Conservation (phyloP, 306 rosid species). For the Rubus idaeus region DNA sequence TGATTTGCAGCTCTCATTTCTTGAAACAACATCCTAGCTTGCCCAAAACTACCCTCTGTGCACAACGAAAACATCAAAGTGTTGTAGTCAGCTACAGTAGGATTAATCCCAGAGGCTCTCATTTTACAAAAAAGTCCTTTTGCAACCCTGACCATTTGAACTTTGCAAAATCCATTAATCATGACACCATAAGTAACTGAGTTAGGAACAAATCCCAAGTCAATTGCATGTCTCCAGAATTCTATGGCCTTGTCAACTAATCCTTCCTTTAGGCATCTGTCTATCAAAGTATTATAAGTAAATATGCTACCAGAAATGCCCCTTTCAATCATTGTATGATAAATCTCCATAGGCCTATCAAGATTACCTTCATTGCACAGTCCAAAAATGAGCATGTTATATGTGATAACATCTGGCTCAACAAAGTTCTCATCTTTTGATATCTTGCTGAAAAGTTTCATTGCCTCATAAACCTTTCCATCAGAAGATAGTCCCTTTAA, state of each 20-base stretch:
- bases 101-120: slow-evolving; percentile 57
- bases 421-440: slow-evolving; percentile 42
- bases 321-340: slow-evolving; percentile 54
- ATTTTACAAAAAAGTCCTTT: slow-evolving; percentile 65
- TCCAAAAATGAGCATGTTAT: slow-evolving; percentile 57
- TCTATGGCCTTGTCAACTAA: slow-evolving; percentile 46
- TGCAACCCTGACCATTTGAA: slow-evolving; percentile 61
- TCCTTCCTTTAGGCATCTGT: slow-evolving; percentile 50
- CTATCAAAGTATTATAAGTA: slow-evolving; percentile 63
- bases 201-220: slow-evolving; percentile 53
- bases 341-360: slow-evolving; percentile 42
- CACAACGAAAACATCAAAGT: slow-evolving; percentile 60
- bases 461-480: slow-evolving; percentile 63
- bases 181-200: slow-evolving; percentile 51
- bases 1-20: slow-evolving; percentile 52
- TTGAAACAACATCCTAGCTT: slow-evolving; percentile 66
- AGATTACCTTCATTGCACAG: slow-evolving; percentile 57
- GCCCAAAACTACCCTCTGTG: slow-evolving; percentile 64
- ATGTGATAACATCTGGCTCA: slow-evolving; percentile 54
- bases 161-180: slow-evolving; percentile 82
- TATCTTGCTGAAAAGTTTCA: slow-evolving; percentile 48
- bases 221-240: slow-evolving; percentile 52
- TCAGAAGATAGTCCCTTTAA: slow-evolving; percentile 53
- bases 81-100: slow-evolving; percentile 55
- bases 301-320: slow-evolving; percentile 50